These are phyloP conservation scores for Apiospora koreana DNA, from an alignment of 2,329 filamentous ascomycete genomes.

Conservation along the genomic window DNA sequence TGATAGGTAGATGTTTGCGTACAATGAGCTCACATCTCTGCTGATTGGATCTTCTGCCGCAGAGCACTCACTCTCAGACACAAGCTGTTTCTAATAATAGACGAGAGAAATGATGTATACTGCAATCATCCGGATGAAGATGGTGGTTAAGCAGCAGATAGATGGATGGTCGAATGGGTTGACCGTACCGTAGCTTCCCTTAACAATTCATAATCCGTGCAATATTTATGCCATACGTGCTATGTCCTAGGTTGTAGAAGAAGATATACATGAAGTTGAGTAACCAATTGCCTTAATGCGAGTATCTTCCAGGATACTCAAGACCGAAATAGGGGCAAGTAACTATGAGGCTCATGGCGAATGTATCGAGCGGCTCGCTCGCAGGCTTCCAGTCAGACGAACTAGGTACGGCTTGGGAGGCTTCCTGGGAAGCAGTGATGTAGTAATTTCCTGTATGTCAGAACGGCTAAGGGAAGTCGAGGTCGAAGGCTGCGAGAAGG, in stretches of 20 bases:
- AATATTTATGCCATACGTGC: neutral
- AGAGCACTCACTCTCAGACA: neutral
- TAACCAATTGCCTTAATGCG: no score
- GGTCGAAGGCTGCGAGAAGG: neutral
- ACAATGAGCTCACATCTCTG: neutral
- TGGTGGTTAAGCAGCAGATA: neutral
- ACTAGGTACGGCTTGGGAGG: neutral
- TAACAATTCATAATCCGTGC: neutral
- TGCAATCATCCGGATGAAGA: neutral
- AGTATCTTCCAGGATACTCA: neutral
- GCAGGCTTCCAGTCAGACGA: neutral
- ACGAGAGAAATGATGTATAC: neutral
- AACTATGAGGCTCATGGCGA: neutral
- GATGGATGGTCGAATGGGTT: neutral
- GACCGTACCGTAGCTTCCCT: neutral
- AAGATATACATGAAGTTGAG: neutral
- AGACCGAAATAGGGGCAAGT: neutral
- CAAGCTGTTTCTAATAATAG: neutral
- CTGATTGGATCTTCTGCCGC: neutral
- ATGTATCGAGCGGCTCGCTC: neutral
- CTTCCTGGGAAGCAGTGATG: accelerated
- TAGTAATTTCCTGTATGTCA: neutral
- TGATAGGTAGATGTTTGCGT: neutral
- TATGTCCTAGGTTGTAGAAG: neutral
- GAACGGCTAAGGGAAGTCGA: no score